Evolutionary conservation across 768 basidiomycete genomes (phyloP).

Genomic region (Boletus subcaerulescens): DNA sequence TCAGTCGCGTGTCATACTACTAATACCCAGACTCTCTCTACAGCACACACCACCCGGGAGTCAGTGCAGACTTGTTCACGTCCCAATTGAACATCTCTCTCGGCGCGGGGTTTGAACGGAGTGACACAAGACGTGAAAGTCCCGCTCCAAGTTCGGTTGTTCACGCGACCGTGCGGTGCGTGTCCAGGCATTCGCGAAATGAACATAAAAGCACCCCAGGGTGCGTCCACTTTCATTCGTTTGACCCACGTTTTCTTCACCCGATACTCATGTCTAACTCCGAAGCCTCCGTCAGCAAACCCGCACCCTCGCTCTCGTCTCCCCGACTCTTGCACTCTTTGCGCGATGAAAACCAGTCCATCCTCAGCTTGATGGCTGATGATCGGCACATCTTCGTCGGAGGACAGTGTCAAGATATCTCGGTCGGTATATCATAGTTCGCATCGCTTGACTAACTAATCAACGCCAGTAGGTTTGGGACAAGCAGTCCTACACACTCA

Average conservation of each 20-base stretch:
- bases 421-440: constrained; percentile 41
- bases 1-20: too few relatives aligned
- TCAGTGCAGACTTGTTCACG: too few relatives aligned
- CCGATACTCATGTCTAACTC: constrained; percentile 11
- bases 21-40: too few relatives aligned
- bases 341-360: constrained; percentile 65
- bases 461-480: constrained; percentile 72
- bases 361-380: constrained; percentile 74
- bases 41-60: too few relatives aligned
- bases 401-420: constrained; percentile 73
- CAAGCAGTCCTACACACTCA: constrained; percentile 63
- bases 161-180: neutral
- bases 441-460: neutral
- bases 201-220: constrained; percentile 20
- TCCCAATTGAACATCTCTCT: neutral
- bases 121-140: neutral
- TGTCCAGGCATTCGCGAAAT: neutral
- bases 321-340: constrained; percentile 66
- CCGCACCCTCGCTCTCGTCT: constrained; percentile 43
- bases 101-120: constrained; percentile 1
- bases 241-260: neutral
- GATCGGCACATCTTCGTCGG: constrained; percentile 77
- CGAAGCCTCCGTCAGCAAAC: constrained; percentile 58
- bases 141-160: neutral
- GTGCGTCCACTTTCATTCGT: constrained; percentile 18